A percentile compares a stretch with the other conserved stretches of the same genome.
phyloP scores from a whole-genome alignment of 2,329 filamentous ascomycete genomes.

The Phialophora tarda region DNA sequence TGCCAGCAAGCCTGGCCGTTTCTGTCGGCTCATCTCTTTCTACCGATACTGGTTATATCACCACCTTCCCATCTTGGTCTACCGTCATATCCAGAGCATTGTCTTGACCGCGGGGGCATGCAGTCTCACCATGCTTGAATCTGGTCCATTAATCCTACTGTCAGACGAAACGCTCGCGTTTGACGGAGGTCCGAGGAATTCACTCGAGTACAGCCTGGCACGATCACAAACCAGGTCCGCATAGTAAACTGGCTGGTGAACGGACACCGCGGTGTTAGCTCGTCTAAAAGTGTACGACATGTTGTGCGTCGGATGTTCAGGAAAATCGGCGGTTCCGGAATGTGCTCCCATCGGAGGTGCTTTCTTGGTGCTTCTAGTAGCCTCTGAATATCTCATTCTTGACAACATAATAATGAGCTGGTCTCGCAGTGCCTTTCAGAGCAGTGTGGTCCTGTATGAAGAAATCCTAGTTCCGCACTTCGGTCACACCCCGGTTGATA shows the following conservation, averaged over 20 bases:
- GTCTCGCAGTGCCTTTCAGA: constrained; percentile 80
- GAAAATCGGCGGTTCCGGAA: constrained; percentile 63
- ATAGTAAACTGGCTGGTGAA: constrained; percentile 89
- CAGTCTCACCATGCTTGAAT: constrained; percentile 2
- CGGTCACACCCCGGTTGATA: constrained; percentile 82
- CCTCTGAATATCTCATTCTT: constrained; percentile 64
- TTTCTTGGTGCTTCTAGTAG: constrained; percentile 3
- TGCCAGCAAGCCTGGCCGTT: not conserved
- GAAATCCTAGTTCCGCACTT: constrained; percentile 79
- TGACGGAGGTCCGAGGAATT: constrained; percentile 59
- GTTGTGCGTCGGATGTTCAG: constrained; percentile 66
- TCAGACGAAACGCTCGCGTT: not conserved
- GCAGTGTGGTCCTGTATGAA: constrained; percentile 83
- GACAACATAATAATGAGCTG: constrained; percentile 80
- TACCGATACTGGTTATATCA: not conserved
- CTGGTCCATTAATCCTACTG: not conserved
- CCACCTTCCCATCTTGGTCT: not conserved
- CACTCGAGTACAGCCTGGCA: constrained; percentile 72
- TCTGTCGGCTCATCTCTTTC: not conserved
- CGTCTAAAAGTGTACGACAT: constrained; percentile 68
- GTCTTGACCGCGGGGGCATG: not conserved
- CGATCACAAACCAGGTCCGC: constrained; percentile 84
- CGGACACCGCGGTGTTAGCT: constrained; percentile 83
- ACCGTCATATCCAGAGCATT: constrained; percentile 14
- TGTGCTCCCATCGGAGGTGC: not conserved